Evolutionary conservation across 2,329 filamentous ascomycete genomes (phyloP).

Genomic region (Pseudogymnoascus sp.): DNA sequence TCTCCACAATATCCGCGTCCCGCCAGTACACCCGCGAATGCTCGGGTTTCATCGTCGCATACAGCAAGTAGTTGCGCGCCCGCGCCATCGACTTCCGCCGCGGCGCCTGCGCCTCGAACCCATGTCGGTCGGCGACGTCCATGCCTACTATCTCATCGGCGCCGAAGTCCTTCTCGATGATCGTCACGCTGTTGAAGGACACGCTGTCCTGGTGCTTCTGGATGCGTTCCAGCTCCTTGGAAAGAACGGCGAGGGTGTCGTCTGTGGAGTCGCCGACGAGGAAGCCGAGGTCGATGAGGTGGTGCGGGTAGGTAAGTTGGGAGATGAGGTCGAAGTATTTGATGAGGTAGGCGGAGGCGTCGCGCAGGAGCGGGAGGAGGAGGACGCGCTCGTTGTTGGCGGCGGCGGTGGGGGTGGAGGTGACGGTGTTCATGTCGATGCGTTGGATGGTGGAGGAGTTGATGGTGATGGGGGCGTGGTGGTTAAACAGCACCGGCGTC

Average conservation of each 20-base stretch:
- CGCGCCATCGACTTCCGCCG: constrained; percentile 83
- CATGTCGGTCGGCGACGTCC: constrained; percentile 74
- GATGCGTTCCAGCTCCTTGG: constrained; percentile 78
- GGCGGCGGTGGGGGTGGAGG: constrained; percentile 71
- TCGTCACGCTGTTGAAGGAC: constrained; percentile 76
- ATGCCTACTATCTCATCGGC: constrained; percentile 46
- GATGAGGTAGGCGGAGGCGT: constrained; percentile 72
- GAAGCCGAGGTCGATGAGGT: constrained; percentile 91
- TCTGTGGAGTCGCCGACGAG: constrained; percentile 87
- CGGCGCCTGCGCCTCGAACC: constrained; percentile 80
- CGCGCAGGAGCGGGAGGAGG: constrained; percentile 86
- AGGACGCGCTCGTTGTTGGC: constrained; percentile 81
- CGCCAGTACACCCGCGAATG: constrained; percentile 99
- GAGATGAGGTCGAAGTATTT: constrained; percentile 92
- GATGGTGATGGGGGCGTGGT: constrained; percentile 79
- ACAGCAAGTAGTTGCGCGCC: constrained; percentile 86
- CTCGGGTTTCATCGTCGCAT: constrained; percentile 77
- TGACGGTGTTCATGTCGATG: constrained; percentile 78
- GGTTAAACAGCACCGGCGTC: constrained; percentile 94
- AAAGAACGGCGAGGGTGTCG: constrained; percentile 81
- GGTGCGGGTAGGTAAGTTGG: constrained; percentile 86
- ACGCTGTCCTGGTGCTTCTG: constrained; percentile 74
- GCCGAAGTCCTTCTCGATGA: constrained; percentile 90
- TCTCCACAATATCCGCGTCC: constrained; percentile 93
- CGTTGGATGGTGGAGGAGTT: constrained; percentile 73